Evolutionary conservation across 2,329 filamentous ascomycete species (phyloP), one percentile per base, ranked within the genome.

Genomic region (Claviceps sp.): DNA sequence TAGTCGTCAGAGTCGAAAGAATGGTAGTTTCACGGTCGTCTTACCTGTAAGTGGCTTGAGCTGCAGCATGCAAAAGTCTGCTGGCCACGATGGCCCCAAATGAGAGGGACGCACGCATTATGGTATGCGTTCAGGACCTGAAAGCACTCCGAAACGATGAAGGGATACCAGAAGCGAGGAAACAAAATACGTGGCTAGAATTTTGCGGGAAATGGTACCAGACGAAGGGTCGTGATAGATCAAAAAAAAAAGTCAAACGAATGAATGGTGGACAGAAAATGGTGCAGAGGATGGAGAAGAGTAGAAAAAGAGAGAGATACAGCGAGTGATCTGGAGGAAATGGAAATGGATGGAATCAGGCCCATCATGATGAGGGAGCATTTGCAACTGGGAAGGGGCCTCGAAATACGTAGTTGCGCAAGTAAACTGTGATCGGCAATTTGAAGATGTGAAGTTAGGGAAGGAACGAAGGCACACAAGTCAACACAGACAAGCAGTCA

Each of bases 41-140:
- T 64, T 60, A 68, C 71, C 60, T 60, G 34, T 65, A 62, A 45
- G 58, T 59, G 38, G 62, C 59, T 50, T 66, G 64, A n/a, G 63
- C 66, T 44, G 59, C 55, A 46, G 62, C 60, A 36, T 58, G 55
- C 49, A 70, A 50, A 54, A 70, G 61, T 52, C 65, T 62, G 52
- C 66, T 55, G 58, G 65, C 65, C 57, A 61, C 53, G 45, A 73
- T 50, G 60, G 62, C 62, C 56, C 64, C 61, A 53, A 72, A 54
- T 53, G 66, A 61, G 46, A 63, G 58, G 54, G 56, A 53, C 51
- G 62, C 58, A 61, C 68, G 70, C 71, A 74, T 74, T 58, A 57
- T 65, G 59, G 47, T 49, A 42, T 49, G 47, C 45, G 42, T n/a
- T 8, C 13, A 37, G 26, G 37, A 40, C 36, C 34, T 43, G 48